These are phyloP conservation scores for Rauvolfia tetraphylla DNA, from an alignment of 257 asterid genomes.

Conservation along the genomic window DNA sequence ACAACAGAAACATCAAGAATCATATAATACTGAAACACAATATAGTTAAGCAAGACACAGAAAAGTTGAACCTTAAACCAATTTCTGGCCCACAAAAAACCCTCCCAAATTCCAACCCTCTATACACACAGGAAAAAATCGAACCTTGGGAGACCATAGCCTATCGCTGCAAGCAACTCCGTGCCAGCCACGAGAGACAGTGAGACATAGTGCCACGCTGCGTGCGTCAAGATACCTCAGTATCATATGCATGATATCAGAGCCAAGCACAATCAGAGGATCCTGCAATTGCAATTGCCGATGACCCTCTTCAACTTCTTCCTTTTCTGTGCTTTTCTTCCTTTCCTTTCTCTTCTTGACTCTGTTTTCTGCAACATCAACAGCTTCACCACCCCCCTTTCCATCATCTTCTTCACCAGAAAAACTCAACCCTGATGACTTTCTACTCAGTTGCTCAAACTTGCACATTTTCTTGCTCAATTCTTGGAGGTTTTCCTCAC, in stretches of 20 bases:
- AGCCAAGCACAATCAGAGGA: constrained; percentile 51
- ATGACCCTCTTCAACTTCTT: neutral
- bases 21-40: neutral
- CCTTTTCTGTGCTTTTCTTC: neutral
- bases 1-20: neutral
- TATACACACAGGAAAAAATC: neutral
- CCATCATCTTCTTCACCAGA: neutral
- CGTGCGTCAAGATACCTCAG: constrained; percentile 58
- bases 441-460: neutral
- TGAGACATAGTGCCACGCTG: constrained; percentile 61
- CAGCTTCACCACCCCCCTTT: neutral
- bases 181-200: constrained; percentile 63
- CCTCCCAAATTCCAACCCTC: neutral
- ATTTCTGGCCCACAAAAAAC: neutral
- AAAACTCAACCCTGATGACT: neutral
- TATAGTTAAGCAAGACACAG: neutral
- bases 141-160: constrained; percentile 71
- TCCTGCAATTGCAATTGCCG: constrained; percentile 23
- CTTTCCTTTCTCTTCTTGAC: constrained; percentile 9
- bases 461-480: neutral
- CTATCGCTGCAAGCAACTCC: constrained; percentile 52
- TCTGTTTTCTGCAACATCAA: constrained; percentile 4
- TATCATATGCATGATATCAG: constrained; percentile 56
- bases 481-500: neutral
- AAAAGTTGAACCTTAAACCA: neutral